Conservation (phyloP, 805 yeast genomes). For the Priceomyces haplophilus region DNA sequence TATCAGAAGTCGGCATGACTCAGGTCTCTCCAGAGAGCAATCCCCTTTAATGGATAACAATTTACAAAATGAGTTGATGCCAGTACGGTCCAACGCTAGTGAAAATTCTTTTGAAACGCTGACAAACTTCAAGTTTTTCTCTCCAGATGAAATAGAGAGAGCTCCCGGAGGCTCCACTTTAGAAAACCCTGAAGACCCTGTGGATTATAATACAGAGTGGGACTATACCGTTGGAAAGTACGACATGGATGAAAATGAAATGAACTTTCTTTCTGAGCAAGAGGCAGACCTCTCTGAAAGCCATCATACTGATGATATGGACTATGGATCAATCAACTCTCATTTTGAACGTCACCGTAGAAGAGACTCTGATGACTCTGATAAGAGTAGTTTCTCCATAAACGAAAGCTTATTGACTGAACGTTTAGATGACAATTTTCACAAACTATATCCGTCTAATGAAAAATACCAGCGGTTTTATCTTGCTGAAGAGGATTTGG, state of each 20-base stretch:
- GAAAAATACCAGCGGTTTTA: slow-evolving; percentile 75
- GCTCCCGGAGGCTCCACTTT: slow-evolving; percentile 88
- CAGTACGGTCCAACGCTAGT: slow-evolving; percentile 34
- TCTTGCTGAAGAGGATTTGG: slow-evolving; percentile 92
- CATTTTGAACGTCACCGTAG: slow-evolving; percentile 24
- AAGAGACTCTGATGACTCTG: slow-evolving; percentile 15
- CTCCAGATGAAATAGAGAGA: slow-evolving; percentile 73
- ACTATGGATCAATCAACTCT: slow-evolving; percentile 29
- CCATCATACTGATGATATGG: slow-evolving; percentile 10
- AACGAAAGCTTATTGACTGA: slow-evolving; percentile 16
- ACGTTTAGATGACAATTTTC: slow-evolving; percentile 19
- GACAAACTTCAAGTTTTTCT: slow-evolving; percentile 71
- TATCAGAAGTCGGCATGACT: slow-evolving; percentile 18
- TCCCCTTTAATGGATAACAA: slow-evolving; percentile 32
- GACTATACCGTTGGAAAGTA: slow-evolving; percentile 55
- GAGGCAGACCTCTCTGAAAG: neutral
- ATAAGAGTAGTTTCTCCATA: slow-evolving; percentile 13
- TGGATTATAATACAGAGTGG: slow-evolving; percentile 76
- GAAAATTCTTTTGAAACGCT: slow-evolving; percentile 35
- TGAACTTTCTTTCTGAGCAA: slow-evolving; percentile 1
- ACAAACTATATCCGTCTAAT: slow-evolving; percentile 29
- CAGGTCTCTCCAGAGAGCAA: slow-evolving; percentile 24
- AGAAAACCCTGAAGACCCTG: slow-evolving; percentile 52
- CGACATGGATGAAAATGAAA: slow-evolving; percentile 17
- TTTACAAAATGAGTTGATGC: slow-evolving; percentile 30